Base-by-base conservation (phyloP, 306 rosid genomes). In the Myrica gale region DNA sequence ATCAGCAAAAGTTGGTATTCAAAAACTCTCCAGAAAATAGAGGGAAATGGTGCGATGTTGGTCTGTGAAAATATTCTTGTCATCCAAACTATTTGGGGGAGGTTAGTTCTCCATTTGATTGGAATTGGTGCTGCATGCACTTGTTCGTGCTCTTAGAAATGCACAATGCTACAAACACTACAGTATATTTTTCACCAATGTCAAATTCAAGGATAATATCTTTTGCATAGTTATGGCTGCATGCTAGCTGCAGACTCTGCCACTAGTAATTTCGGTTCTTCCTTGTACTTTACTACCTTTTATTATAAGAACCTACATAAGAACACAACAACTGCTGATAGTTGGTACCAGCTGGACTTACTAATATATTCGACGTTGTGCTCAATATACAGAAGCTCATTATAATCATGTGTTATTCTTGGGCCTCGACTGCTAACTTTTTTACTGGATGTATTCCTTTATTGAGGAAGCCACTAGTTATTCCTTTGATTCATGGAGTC, bases 21-120 rank as follows among this genome's bases (percentile, higher is more conserved):
- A 95, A 92, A 75, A 77, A 79, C 66, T 63, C 81, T 55, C 69
- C 92, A 45, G 84, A 85, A 74, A 92, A 81, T 80, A 88, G 97
- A 83, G 96, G 92, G 74, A 92, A 53, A 84, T 95, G 99, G 99
- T 95, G 99, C 85, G 79, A 85, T 70, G 83, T 75, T 75, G 97
- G 99, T 69, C 80, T 92, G 26, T 95, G 99, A 98, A 86, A 87
- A 82, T 89, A 83, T 81, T 71, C 98, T 63, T 97, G 99, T n/a
- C 99, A 95, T 88, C 99, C 99, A 48, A 92, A 95, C 83, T 95
- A 95, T 83, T 90, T 95, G 71, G 99, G 98, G 4, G 99, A 95
- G 93, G 99, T 95, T 71, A 81, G 97, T 80, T 26, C 62, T 16
- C 55, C 78, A 68, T 82, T 70, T 16, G 67, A 21, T 73, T 69